Conservation (phyloP, 1,284 basidiomycete species). For the Mycocalia duriaeana region DNA sequence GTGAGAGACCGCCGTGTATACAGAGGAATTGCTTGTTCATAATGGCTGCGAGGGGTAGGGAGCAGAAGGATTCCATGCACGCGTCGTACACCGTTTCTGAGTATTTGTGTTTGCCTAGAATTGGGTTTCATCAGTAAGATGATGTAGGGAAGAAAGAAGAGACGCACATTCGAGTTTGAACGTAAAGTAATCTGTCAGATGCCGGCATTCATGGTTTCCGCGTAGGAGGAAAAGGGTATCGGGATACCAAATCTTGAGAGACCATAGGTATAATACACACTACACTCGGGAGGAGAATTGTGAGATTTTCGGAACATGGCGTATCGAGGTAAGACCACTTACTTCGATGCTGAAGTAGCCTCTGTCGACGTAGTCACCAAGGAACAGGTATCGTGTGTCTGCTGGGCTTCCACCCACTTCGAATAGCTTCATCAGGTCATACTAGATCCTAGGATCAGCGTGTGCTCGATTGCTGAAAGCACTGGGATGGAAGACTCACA, state of each 20-base stretch:
- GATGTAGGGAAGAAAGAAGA: neutral
- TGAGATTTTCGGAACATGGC: neutral
- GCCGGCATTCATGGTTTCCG: slow-evolving; percentile 97
- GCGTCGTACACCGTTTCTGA: slow-evolving; percentile 84
- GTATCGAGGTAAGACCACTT: slow-evolving; percentile 14
- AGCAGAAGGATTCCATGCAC: slow-evolving; percentile 88
- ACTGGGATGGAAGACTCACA: slow-evolving; percentile 36
- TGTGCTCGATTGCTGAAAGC: slow-evolving; percentile 4
- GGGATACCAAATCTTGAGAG: slow-evolving; percentile 93
- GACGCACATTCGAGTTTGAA: slow-evolving; percentile 89
- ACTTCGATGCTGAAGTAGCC: slow-evolving; percentile 96
- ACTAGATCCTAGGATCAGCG: slow-evolving; percentile 44
- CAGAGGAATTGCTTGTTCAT: slow-evolving; percentile 98
- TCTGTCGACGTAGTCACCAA: slow-evolving; percentile 98
- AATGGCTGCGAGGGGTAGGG: slow-evolving; percentile 86
- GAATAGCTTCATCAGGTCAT: slow-evolving; percentile 97
- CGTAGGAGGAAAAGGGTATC: slow-evolving; percentile 86
- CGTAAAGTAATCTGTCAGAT: slow-evolving; percentile 95
- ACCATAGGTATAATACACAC: slow-evolving; percentile 87
- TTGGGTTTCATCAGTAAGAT: neutral
- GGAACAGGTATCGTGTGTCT: slow-evolving; percentile 90
- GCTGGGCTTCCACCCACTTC: slow-evolving; percentile 90
- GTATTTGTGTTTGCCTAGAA: slow-evolving; percentile 91
- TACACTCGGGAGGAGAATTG: slow-evolving; percentile 22
- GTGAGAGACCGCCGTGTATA: slow-evolving; percentile 95